Base-by-base conservation (phyloP, 1,139 yeast species). In the Geotrichum siamense region DNA sequence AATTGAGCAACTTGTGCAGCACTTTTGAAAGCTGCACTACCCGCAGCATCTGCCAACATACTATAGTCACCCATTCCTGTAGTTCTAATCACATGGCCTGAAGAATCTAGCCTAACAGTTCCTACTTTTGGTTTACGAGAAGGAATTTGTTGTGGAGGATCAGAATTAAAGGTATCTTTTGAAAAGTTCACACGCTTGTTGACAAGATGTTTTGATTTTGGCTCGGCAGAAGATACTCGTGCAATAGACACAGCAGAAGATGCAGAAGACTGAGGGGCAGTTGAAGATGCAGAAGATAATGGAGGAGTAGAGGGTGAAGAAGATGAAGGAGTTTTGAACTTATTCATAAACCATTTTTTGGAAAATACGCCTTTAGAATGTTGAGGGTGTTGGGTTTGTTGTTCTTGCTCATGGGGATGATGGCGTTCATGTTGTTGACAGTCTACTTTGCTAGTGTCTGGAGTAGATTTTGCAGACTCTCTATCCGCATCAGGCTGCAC, bases 101-200 rank as follows among this genome's bases (percentile, higher is more conserved):
- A 54, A 5, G 57, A 44, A 17, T 45, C 51, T 55, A 86, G 76
- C 30, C 82, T 60, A 5, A 87, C 89, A 56, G 84, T 80, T 2
- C 96, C 96, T 52, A 74, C 74, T 52, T 75, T 74, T 2, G 96
- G 96, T 49, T 80, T 74, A 53, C 95, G 69, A 1, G 94, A 82
- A 0, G 97, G 97, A 49, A 89, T 83, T 61, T 87, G 96, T 58
- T 89, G 97, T 31, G 95, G 96, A 1, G 97, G 97, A 61, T 89
- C 96, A 50, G 69, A 71, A 0, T 71, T 65, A 41, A 86, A 71
- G 48, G 78, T 74, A 50, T 82, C 81, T 12, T 82, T 68, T 1
- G 93, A 83, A 62, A 89, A 89, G 2, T 77, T 71, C 2, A 89
- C 96, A 20, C 37, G 25, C 27, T 33, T 33, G n/a, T 22, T 10